Evolutionary conservation across 2,329 filamentous ascomycete genomes (phyloP).

Genomic region (Cercospora canescens): DNA sequence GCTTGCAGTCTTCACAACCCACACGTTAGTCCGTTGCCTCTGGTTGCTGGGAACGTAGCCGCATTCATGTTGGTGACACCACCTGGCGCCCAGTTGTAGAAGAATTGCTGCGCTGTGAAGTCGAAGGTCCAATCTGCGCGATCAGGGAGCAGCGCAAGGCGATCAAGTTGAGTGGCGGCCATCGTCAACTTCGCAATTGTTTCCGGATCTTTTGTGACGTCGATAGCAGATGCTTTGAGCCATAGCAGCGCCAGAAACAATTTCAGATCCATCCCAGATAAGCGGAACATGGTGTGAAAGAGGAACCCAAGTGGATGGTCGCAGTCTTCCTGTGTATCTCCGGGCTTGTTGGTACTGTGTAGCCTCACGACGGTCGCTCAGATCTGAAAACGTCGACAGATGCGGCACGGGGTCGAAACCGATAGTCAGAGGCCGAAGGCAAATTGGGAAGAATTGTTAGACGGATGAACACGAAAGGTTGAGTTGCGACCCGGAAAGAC

Average conservation of each 20-base stretch:
- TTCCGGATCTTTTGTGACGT: conserved; percentile 42
- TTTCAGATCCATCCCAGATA: conserved; percentile 14
- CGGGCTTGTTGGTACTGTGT: conserved; percentile 2
- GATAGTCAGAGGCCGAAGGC: background rate
- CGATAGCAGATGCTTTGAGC: conserved; percentile 35
- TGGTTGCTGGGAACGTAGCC: conserved; percentile 52
- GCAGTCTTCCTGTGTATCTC: conserved; percentile 12
- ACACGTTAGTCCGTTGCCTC: conserved; percentile 50
- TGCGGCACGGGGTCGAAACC: background rate
- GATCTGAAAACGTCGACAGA: background rate
- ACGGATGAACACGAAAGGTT: conserved; percentile 6
- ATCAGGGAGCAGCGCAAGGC: conserved; percentile 42
- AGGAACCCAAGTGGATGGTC: conserved; percentile 9
- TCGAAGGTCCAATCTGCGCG: conserved; percentile 52
- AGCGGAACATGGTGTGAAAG: conserved; percentile 22
- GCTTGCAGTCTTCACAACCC: conserved; percentile 27
- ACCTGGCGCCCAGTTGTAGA: conserved; percentile 48
- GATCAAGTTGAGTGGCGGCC: conserved; percentile 49
- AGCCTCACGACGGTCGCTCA: conserved; percentile 1
- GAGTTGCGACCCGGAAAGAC: conserved; percentile 11
- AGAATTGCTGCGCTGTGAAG: conserved; percentile 43
- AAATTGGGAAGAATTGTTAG: background rate
- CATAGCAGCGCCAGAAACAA: conserved; percentile 28
- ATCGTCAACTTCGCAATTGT: conserved; percentile 41
- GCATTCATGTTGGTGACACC: conserved; percentile 55